Base-by-base conservation (phyloP, 2,329 filamentous ascomycete species). In the Pestalotiopsis sp. region DNA sequence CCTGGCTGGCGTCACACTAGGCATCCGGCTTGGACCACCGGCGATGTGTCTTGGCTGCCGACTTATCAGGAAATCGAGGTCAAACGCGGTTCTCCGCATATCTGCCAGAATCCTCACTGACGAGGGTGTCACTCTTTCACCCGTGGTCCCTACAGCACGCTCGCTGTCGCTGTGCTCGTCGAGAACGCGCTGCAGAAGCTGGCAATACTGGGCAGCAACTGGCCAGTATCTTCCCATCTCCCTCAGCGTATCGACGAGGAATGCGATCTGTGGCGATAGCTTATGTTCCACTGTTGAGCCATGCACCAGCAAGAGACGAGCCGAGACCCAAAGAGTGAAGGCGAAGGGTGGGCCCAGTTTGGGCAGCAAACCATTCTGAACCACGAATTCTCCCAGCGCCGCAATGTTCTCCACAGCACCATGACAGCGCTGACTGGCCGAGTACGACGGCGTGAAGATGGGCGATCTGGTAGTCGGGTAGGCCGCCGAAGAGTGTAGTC, bases 291-390 rank as follows among this genome's bases (percentile, higher is more conserved):
- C 94, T 0, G 94, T 97, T 7, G 93, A 96, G 31, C 94, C 94
- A 78, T 97, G 94, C 2, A 98, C 95, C 9, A 97, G 90, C 4
- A 97, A 85, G 3, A 97, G 86, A 3, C 95, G 91, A 5, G 95
- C 94, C 3, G 93, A 94, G 17, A 97, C 95, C 95, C 95, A 97
- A 1, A 97, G 85, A 0, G 93, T 94, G 77, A 97, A 98, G 3
- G 94, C 94, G 77, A 97, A 97, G 0, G 94, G 94, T 0, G 94
- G 94, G 0, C 95, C 95, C 17, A 97, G 88, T 77, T 94, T 94
- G 64, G 90, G 86, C 23, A 97, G 85, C 78, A 97, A 87, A 65
- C 87, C 87, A 74, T 93, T 92, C 69, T 89, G 89, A 36, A 92
- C 87, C 13, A 97, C 93, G 75, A 94, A 94, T 70, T 92, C 91